These are phyloP conservation scores for Castanopsis chinensis DNA, from an alignment of 306 rosid genomes.

Conservation along the genomic window DNA sequence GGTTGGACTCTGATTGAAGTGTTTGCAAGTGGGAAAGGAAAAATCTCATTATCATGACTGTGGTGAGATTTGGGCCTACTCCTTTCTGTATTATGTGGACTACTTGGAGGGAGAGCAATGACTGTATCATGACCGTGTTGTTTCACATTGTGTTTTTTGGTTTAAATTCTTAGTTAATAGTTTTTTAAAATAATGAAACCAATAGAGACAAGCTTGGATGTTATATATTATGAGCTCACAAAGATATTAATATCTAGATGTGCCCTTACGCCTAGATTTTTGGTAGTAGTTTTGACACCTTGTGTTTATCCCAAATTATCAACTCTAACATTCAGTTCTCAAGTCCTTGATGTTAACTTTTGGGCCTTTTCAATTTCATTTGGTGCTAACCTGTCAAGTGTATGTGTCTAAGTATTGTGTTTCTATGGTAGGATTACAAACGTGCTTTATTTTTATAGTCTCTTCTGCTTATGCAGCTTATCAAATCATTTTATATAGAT, in stretches of 20 bases:
- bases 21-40: background rate
- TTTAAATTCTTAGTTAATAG: no score
- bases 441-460: background rate
- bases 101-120: background rate
- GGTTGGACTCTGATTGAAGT: background rate
- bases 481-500: slow-evolving; percentile 3
- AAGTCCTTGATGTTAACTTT: background rate
- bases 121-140: background rate
- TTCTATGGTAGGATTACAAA: background rate
- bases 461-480: background rate
- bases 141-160: no score
- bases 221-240: no score
- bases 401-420: background rate
- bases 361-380: background rate
- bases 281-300: no score
- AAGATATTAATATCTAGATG: no score
- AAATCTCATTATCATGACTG: background rate
- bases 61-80: background rate
- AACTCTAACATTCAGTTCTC: background rate
- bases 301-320: no score
- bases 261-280: no score
- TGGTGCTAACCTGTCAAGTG: background rate
- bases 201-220: no score
- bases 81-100: background rate
- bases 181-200: no score